Evolutionary conservation across 352 stramenopile genomes (phyloP), one percentile per base, ranked within the genome.

Genomic region (Globisporangium iwayamae): DNA sequence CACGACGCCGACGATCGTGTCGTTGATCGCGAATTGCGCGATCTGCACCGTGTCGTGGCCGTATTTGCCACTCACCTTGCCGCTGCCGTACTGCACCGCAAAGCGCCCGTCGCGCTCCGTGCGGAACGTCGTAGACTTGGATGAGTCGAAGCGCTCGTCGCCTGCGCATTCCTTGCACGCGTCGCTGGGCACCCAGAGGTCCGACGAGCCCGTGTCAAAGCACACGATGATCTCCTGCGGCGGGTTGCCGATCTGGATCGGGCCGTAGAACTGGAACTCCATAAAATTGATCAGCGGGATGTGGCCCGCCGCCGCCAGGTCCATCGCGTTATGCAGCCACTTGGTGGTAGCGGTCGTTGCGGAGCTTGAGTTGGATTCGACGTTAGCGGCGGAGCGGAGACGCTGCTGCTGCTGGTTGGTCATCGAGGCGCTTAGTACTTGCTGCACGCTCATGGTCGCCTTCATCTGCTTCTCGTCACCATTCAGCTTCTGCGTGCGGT

Each of bases 211-310:
- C n/a, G 85, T 94, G 65, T 94, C 85, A 50, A 91, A 94, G 67
- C 80, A 91, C 56, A 94, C 85, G 9, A 85, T 57, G 20, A 93
- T 70, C 55, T 90, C 71, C 63, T 94, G 83, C 14, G 83, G 80
- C 22, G 85, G 85, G 6, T 69, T 78, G 5, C 85, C 85, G 62
- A 94, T 79, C 32, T 63, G 41, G 7, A 94, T 69, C 8, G 83
- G 81, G 0, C 85, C 85, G 55, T 76, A 93, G 62, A 93, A 94
- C 72, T 94, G 85, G 64, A 93, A 91, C 60, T 92, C 84, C 79
- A 90, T 89, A 46, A 88, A 93, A 65, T 94, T 94, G 51, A 81
- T 79, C 3, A 94, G 73, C 25, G 83, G 67, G 13, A 94, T 73
- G 61, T 76, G 72, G 7, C 79, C 81, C 38, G 63, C 43, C 0